Percentiles rank a stretch among this genome's conserved stretches.
phyloP scores from a whole-genome alignment of 2,329 filamentous ascomycete genomes.

The Paracoccidioides lutzii region DNA sequence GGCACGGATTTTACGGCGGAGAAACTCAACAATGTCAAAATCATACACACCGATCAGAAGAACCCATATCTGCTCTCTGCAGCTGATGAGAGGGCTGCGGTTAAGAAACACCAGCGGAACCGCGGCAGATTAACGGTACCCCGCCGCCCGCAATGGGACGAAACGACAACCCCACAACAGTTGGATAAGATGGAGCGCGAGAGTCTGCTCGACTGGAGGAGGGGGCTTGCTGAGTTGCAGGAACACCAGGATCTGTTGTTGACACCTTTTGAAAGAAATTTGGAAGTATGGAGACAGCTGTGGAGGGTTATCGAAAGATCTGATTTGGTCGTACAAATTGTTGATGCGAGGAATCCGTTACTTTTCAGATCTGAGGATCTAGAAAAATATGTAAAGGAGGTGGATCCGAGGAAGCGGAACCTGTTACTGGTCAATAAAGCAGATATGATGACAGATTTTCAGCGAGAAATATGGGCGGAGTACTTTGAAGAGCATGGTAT shows the following conservation, averaged over 20 bases:
- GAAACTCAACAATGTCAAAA: conserved; percentile 98
- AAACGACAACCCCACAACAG: conserved; percentile 67
- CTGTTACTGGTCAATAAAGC: conserved; percentile 93
- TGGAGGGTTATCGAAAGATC: conserved; percentile 97
- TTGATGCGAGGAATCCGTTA: conserved; percentile 88
- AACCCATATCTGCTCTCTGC: conserved; percentile 87
- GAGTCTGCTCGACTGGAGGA: conserved; percentile 72
- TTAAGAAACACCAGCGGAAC: conserved; percentile 75
- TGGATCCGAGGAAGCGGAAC: conserved; percentile 79
- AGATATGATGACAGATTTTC: conserved; percentile 89
- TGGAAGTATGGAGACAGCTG: conserved; percentile 95
- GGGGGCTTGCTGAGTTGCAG: conserved; percentile 81
- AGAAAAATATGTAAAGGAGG: conserved; percentile 86
- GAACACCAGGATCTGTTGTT: conserved; percentile 90
- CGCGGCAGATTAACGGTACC: conserved; percentile 72
- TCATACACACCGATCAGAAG: conserved; percentile 90
- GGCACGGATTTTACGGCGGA: conserved; percentile 97
- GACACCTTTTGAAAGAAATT: conserved; percentile 93
- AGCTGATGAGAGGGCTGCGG: conserved; percentile 63
- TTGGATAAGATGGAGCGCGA: conserved; percentile 69
- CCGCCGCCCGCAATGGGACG: conserved; percentile 77
- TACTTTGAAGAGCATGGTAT: conserved; percentile 73
- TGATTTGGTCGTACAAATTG: conserved; percentile 93
- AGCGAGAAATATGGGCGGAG: conserved; percentile 71
- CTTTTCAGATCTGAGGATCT: conserved; percentile 90